These are phyloP conservation scores for Colletotrichum phormii DNA, from an alignment of 2,329 filamentous ascomycete genomes.

Conservation along the genomic window DNA sequence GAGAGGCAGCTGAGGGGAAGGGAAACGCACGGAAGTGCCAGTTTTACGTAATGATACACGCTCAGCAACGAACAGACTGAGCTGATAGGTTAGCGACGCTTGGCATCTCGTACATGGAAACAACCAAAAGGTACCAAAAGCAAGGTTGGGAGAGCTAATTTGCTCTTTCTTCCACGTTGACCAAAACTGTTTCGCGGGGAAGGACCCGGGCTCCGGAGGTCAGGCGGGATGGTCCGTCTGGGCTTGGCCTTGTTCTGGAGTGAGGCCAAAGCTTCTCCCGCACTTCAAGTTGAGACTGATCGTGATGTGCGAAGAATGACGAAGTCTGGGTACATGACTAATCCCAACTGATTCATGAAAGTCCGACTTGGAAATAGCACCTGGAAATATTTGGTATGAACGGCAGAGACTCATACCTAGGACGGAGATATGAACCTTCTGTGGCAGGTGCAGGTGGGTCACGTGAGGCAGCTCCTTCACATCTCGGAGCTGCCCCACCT, in stretches of 20 bases:
- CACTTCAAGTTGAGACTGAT: background rate
- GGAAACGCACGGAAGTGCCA: conserved; percentile 30
- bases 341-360: no score
- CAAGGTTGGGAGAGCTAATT: conserved; percentile 13
- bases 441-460: no score
- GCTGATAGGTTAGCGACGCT: conserved; percentile 20
- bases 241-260: background rate
- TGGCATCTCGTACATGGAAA: conserved; percentile 34
- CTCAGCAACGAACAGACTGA: conserved; percentile 2
- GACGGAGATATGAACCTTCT: no score
- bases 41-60: conserved; percentile 36
- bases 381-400: background rate
- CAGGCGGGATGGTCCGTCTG: conserved; percentile 31
- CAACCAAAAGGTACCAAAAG: background rate
- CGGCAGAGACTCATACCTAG: no score
- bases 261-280: background rate
- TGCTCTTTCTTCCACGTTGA: background rate
- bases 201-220: conserved; percentile 30
- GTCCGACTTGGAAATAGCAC: background rate
- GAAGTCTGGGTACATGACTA: background rate
- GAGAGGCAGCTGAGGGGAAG: conserved; percentile 13
- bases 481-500: no score
- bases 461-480: no score
- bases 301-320: background rate
- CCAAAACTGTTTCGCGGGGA: conserved; percentile 12